These are phyloP conservation scores for Hysterium pulicare DNA, from an alignment of 2,329 filamentous ascomycete genomes.

Conservation along the genomic window DNA sequence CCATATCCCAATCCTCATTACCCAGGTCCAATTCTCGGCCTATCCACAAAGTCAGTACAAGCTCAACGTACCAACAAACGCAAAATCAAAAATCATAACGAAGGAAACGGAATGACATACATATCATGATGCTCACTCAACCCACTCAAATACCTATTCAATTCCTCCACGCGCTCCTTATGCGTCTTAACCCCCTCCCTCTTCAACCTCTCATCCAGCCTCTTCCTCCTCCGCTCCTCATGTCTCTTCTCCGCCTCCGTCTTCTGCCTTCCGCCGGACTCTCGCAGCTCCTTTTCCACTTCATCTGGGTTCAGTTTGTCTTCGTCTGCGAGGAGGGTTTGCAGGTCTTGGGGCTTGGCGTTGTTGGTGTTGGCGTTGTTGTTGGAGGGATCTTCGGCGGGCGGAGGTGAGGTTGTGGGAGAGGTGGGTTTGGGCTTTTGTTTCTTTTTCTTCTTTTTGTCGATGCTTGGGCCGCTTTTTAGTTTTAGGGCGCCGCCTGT, in stretches of 20 bases:
- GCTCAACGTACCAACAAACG: not conserved
- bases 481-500: constrained; percentile 77
- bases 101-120: constrained; percentile 50
- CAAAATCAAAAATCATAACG: not conserved
- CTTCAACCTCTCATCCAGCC: constrained; percentile 76
- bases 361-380: constrained; percentile 10
- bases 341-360: constrained; percentile 15
- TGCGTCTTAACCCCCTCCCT: constrained; percentile 91
- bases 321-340: constrained; percentile 34
- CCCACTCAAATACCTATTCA: constrained; percentile 89
- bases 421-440: constrained; percentile 41
- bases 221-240: constrained; percentile 76
- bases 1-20: too few species aligned
- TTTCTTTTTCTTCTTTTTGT: constrained; percentile 65
- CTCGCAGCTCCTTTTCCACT: constrained; percentile 23
- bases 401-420: constrained; percentile 9
- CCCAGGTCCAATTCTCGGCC: constrained; percentile 55
- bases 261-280: constrained; percentile 50
- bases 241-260: constrained; percentile 80
- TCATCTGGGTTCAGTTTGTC: constrained; percentile 7
- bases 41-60: constrained; percentile 18
- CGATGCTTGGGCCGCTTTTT: constrained; percentile 67
- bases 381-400: constrained; percentile 15
- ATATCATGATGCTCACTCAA: constrained; percentile 98
- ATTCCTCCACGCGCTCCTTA: constrained; percentile 91